Evolutionary conservation across 2,329 filamentous ascomycete species (phyloP), one percentile per base, ranked within the genome.

Genomic region (Emydomyces testavorans): DNA sequence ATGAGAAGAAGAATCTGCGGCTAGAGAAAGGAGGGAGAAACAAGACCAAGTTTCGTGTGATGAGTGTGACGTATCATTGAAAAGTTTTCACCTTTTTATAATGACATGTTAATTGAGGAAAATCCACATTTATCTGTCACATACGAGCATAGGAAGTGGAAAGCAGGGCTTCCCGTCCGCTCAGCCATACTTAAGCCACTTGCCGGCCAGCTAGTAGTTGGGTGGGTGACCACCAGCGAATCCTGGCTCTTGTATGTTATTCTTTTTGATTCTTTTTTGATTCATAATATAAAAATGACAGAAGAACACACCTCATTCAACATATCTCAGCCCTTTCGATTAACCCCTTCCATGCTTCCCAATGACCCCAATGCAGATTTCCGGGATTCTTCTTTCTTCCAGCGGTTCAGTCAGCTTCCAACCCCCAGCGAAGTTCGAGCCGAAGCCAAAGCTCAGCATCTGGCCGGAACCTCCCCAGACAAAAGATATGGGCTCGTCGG

Each of bases 31-130:
- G 15, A 7, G 21, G 31, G 28, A 23, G 34, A 16, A 32, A 21
- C 13, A 31, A 41, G 39, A 31, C 31, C n/a, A 51, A 37, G 23
- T 54, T 51, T 36, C 50, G 41, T 7, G 44, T 52, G n/a, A 24
- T 44, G 24, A 54, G 52, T 38, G 54, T 56, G 39, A 47, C 54
- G n/a, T 56, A 54, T 51, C 46, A 56, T 53, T n/a, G n/a, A n/a
- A n/a, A n/a, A n/a, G n/a, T n/a, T n/a, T n/a, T n/a, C n/a, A n/a
- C n/a, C n/a, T n/a, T n/a, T n/a, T n/a, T n/a, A n/a, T n/a, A n/a
- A n/a, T n/a, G n/a, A n/a, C n/a, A n/a, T 31, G 46, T 36, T 50
- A 24, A 52, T 50, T 31, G 13, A 38, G 6, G 15, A 20, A 20
- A 6, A 38, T n/a, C n/a, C n/a, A n/a, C n/a, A n/a, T n/a, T 34